Evolutionary conservation across 2,329 filamentous ascomycete species (phyloP).

Genomic region (Nannizziopsis arthrosporioides): DNA sequence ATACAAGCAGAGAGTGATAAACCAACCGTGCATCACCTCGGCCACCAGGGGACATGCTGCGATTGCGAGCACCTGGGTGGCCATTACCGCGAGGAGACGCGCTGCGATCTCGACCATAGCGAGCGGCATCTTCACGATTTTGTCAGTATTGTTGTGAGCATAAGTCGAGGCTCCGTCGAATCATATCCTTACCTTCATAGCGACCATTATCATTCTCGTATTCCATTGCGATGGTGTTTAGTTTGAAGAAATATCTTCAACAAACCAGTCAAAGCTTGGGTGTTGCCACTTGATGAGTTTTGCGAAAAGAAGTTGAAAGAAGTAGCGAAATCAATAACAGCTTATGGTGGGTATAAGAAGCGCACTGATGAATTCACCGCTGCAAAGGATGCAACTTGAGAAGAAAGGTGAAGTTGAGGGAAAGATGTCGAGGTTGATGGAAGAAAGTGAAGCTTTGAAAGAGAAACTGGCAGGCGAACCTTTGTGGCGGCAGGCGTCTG

Average conservation of each 20-base stretch:
- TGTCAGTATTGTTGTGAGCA: slow-evolving; percentile 9
- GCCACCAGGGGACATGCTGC: slow-evolving; percentile 53
- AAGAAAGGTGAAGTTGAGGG: not conserved
- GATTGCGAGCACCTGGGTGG: slow-evolving; percentile 42
- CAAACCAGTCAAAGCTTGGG: not conserved
- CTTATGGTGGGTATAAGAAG: not conserved
- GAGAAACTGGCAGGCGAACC: slow-evolving; percentile 9
- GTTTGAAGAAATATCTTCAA: slow-evolving; percentile 2
- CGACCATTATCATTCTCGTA: slow-evolving; percentile 55
- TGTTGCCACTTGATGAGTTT: not conserved
- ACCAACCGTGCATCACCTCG: slow-evolving; percentile 43
- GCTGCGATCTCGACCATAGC: slow-evolving; percentile 55
- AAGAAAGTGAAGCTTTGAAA: slow-evolving; percentile 3
- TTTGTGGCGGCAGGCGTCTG: slow-evolving; percentile 6
- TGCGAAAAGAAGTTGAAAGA: not conserved
- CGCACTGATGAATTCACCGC: too few relatives aligned
- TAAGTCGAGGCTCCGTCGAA: slow-evolving; percentile 11
- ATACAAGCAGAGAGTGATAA: not conserved
- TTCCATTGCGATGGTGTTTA: slow-evolving; percentile 40
- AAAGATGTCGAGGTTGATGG: slow-evolving; percentile 15
- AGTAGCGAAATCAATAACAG: not conserved
- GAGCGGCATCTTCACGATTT: slow-evolving; percentile 42
- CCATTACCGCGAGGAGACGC: slow-evolving; percentile 52
- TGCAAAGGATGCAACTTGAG: not conserved
- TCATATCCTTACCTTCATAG: slow-evolving; percentile 49